These are phyloP conservation scores for Aurifilum marmelostoma DNA, from an alignment of 2,329 filamentous ascomycete species.

Conservation along the genomic window DNA sequence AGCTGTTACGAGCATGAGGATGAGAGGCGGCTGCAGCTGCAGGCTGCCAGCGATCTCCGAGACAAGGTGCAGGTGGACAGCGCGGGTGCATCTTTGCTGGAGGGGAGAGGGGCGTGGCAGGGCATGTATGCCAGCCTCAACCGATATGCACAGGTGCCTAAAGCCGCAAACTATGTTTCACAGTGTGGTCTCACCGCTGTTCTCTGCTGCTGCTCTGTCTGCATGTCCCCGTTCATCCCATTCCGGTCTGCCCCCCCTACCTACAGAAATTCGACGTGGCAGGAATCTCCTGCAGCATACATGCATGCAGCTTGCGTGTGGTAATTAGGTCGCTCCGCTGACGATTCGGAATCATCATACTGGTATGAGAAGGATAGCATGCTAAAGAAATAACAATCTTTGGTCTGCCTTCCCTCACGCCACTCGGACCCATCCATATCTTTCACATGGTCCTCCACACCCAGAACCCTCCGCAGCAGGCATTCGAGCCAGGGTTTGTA, in stretches of 20 bases:
- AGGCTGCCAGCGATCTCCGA: not conserved
- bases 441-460: no score
- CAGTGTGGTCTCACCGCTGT: not conserved
- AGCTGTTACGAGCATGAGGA: not conserved
- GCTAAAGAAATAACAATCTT: not conserved
- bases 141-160: not conserved
- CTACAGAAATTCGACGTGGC: no score
- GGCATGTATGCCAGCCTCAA: not conserved
- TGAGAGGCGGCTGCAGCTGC: not conserved
- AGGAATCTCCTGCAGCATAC: not conserved
- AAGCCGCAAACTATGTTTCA: not conserved
- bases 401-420: not conserved
- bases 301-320: not conserved
- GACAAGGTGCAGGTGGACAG: not conserved
- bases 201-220: not conserved
- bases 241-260: no score
- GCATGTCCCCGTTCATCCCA: no score
- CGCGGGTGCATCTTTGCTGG: not conserved
- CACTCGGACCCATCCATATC: not conserved
- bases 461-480: not conserved
- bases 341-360: no score
- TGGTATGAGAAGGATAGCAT: no score
- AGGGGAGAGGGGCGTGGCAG: not conserved
- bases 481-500: not conserved
- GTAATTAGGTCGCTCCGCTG: not conserved